Evolutionary conservation across 192 early-diverging fungal species (phyloP).

Genomic region (Pilobolus umbonatus): DNA sequence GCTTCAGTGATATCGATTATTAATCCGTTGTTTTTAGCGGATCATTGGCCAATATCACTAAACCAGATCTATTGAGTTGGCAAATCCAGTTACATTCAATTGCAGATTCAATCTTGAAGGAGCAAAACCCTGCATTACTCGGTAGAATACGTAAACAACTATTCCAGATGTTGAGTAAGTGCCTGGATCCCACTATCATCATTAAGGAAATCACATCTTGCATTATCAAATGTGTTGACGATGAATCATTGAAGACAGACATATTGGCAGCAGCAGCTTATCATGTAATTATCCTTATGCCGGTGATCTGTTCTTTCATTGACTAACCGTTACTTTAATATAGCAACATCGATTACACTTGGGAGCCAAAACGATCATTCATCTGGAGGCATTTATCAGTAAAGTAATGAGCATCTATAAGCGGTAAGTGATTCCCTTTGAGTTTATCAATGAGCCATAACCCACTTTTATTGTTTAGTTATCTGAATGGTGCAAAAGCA

Average conservation of each 20-base stretch:
- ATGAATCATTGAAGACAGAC: slow-evolving; percentile 53
- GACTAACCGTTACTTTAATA: neutral
- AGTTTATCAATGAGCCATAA: neutral
- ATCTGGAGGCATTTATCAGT: slow-evolving; percentile 91
- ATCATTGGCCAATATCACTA: slow-evolving; percentile 42
- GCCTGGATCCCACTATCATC: slow-evolving; percentile 79
- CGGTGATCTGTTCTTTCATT: no score
- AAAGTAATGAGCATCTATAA: slow-evolving; percentile 91
- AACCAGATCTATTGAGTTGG: slow-evolving; percentile 79
- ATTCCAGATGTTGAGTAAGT: slow-evolving; percentile 87
- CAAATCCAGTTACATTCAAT: slow-evolving; percentile 72
- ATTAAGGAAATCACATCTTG: slow-evolving; percentile 78
- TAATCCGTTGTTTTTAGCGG: slow-evolving; percentile 4
- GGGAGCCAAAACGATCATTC: slow-evolving; percentile 90
- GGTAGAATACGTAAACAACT: slow-evolving; percentile 66
- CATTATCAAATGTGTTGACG: slow-evolving; percentile 64
- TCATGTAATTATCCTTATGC: slow-evolving; percentile 48
- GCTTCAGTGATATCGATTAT: neutral
- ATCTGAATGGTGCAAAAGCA: no score
- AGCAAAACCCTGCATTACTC: slow-evolving; percentile 75
- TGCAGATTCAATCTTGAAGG: slow-evolving; percentile 60
- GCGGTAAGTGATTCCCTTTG: no score
- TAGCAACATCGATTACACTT: slow-evolving; percentile 79
- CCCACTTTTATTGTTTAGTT: neutral
- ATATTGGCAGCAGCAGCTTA: slow-evolving; percentile 76